Base-by-base conservation (phyloP, 345 rosid species). In the Brassica incana region DNA sequence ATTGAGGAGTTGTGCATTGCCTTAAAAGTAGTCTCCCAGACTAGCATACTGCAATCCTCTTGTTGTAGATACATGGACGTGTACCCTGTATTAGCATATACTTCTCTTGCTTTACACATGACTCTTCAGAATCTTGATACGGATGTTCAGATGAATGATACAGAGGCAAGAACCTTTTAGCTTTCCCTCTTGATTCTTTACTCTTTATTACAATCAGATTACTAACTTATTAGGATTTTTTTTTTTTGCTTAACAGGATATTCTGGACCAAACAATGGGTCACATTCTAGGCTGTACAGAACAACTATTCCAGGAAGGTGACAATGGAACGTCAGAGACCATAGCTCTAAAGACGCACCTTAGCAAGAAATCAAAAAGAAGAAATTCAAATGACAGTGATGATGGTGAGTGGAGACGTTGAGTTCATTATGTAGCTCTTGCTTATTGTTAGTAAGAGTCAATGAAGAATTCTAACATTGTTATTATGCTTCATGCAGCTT, bases 21-120 rank as follows among this genome's bases (percentile, higher is more conserved):
- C 85, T 78, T 95, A 52, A 91, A 88, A 80, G 90, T 87, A 38
- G 83, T 95, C 83, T 87, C 97, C 6, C 93, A 89, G 83, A 86
- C 84, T 85, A 88, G 94, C 84, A 86, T 95, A 73, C 70, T 84
- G 75, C 96, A 93, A 63, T 84, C 91, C 20, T 43, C 80, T 80
- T 29, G 73, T 66, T 80, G 75, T 67, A 86, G 80, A 27, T 89
- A 81, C 75, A 85, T 91, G 92, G 92, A 90, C 67, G 77, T 80
- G 56, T 77, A 74, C 84, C 98, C 98, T 82, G 83, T 91, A 68
- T 52, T 85, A 76, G 92, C 99, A 68, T 95, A 87, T 83, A 78
- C 95, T 30, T 83, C 88, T 76, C 88, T 95, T 76, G 89, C 91
- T 69, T 72, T 91, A 77, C 92, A 88, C 72, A 84, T 83, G 87